Percentiles rank a stretch among this genome's conserved stretches.
These are phyloP conservation scores for Malassezia caprae DNA, from an alignment of 1,284 basidiomycete species.

Conservation along the genomic window DNA sequence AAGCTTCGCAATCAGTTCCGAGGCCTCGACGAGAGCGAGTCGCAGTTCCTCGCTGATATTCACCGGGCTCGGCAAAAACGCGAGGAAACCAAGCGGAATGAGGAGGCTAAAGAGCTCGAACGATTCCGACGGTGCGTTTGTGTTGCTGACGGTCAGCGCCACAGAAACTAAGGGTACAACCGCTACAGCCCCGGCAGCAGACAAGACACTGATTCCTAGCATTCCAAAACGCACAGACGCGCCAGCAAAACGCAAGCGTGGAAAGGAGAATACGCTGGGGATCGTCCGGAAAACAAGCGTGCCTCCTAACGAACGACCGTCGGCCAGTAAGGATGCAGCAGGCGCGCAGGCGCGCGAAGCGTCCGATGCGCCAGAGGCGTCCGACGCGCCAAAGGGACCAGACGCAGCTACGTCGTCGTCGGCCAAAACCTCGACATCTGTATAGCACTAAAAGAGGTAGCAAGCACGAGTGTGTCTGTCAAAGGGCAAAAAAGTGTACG, in stretches of 20 bases:
- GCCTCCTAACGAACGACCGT: background rate
- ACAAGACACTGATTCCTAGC: background rate
- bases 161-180: constrained; percentile 1
- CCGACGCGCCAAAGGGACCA: background rate
- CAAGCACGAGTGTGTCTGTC: too few species aligned
- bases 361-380: background rate
- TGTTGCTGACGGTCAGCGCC: constrained; percentile 1
- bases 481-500: background rate
- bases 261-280: constrained; percentile 4
- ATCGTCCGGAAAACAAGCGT: constrained; percentile 8
- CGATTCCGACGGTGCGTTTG: constrained; percentile 23
- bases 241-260: constrained; percentile 9
- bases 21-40: constrained; percentile 40
- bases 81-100: constrained; percentile 12
- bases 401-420: too few species aligned
- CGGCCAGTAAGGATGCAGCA: background rate
- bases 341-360: background rate
- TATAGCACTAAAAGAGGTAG: background rate
- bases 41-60: constrained; percentile 32
- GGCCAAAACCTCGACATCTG: background rate
- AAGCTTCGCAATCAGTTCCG: constrained; percentile 43
- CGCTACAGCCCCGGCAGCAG: background rate
- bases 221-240: constrained; percentile 8
- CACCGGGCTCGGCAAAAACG: constrained; percentile 15
- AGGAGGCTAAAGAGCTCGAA: constrained; percentile 26